Conservation (phyloP, 345 rosid genomes). For the Ricinus communis region DNA sequence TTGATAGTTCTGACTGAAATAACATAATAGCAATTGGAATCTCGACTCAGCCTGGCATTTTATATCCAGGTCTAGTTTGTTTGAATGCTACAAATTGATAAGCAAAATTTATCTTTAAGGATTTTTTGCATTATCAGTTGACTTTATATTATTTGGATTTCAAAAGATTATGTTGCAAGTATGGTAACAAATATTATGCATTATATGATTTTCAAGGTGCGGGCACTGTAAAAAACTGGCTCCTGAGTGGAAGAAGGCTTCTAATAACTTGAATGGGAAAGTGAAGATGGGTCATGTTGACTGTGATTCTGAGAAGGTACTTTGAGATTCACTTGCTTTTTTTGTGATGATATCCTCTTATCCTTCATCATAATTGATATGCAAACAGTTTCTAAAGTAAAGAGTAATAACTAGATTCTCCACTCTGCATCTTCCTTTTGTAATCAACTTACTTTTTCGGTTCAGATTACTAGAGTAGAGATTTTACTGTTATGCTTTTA, state of each 20-base stretch:
- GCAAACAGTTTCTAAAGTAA: background rate
- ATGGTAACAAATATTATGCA: background rate
- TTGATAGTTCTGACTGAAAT: background rate
- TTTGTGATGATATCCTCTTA: background rate
- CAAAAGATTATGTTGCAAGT: background rate
- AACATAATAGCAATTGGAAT: background rate
- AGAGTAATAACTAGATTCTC: background rate
- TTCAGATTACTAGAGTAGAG: background rate
- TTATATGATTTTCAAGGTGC: constrained; percentile 54
- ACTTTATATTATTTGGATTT: background rate
- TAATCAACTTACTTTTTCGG: too few species aligned
- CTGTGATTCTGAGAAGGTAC: constrained; percentile 87
- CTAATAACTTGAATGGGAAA: constrained; percentile 83
- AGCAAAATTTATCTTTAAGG: background rate
- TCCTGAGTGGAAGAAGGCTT: constrained; percentile 98
- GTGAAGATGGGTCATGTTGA: constrained; percentile 94
- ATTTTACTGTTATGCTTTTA: background rate
- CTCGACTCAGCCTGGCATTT: background rate
- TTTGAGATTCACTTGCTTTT: constrained; percentile 2
- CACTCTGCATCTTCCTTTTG: background rate
- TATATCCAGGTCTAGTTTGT: background rate
- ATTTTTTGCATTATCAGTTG: background rate
- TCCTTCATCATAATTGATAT: background rate
- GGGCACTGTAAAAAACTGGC: constrained; percentile 96
- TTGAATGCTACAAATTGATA: background rate